Evolutionary conservation across 805 yeast genomes (phyloP).

Genomic region (Nematodospora valgi): DNA sequence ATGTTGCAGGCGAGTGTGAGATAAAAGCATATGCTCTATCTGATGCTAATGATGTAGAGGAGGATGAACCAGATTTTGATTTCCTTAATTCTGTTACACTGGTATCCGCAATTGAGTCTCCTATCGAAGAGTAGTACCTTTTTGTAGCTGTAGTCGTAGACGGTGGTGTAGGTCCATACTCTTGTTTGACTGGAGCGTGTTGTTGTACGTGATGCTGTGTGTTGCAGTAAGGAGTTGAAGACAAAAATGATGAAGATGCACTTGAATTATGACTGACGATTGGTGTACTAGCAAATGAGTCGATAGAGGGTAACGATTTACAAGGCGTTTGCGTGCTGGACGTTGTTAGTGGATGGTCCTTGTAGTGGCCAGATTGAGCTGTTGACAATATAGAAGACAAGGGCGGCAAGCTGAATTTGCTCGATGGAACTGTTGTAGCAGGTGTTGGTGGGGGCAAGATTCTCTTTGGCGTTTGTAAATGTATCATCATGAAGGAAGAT

Average conservation of each 20-base stretch:
- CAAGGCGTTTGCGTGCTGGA: slow-evolving; percentile 2
- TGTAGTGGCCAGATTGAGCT: slow-evolving; percentile 4
- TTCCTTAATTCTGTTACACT: slow-evolving; percentile 6
- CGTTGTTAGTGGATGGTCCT: slow-evolving; percentile 9
- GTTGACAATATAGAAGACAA: slow-evolving; percentile 29
- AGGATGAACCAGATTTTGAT: slow-evolving; percentile 3
- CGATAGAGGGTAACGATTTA: slow-evolving; percentile 27
- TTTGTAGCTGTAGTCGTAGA: slow-evolving; percentile 6
- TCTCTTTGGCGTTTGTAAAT: slow-evolving; percentile 34
- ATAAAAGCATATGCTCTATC: slow-evolving; percentile 72
- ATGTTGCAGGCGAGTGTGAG: slow-evolving; percentile 88
- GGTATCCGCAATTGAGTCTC: slow-evolving; percentile 8
- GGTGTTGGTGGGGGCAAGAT: slow-evolving; percentile 11
- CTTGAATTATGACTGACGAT: slow-evolving; percentile 6
- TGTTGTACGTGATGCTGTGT: background rate
- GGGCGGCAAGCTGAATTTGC: slow-evolving; percentile 37
- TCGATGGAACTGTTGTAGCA: slow-evolving; percentile 18
- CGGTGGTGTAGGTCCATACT: slow-evolving; percentile 1
- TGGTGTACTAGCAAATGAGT: slow-evolving; percentile 13
- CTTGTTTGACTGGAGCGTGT: slow-evolving; percentile 1
- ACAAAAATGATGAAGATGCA: background rate
- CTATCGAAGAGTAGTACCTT: slow-evolving; percentile 4
- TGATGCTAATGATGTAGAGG: slow-evolving; percentile 12
- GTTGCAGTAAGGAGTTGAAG: slow-evolving; percentile 2
- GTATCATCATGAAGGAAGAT: slow-evolving; percentile 14